Evolutionary conservation across 2,329 filamentous ascomycete species (phyloP).

Genomic region (Neofusicoccum parvum): DNA sequence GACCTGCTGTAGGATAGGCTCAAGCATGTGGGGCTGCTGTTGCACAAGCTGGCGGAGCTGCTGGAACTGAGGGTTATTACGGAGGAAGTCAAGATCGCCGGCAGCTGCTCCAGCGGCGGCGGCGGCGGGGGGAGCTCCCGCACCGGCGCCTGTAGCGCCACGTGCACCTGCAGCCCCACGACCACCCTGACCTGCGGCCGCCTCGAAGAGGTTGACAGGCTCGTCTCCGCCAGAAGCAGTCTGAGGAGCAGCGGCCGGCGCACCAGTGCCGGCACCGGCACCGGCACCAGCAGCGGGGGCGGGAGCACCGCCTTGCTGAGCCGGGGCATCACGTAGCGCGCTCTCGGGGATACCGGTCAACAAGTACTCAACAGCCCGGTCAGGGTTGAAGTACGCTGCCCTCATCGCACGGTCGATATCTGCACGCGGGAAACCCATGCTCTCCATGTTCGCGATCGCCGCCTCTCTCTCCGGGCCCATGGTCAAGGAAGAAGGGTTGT

Average conservation of each 20-base stretch:
- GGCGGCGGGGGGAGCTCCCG: slow-evolving; percentile 40
- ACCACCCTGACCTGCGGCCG: slow-evolving; percentile 67
- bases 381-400: slow-evolving; percentile 94
- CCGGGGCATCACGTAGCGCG: slow-evolving; percentile 58
- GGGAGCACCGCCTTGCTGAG: slow-evolving; percentile 35
- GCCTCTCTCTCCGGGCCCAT: slow-evolving; percentile 81
- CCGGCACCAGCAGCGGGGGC: slow-evolving; percentile 45
- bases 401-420: slow-evolving; percentile 94
- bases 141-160: slow-evolving; percentile 54
- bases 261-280: slow-evolving; percentile 42
- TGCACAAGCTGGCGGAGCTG: slow-evolving; percentile 96
- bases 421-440: slow-evolving; percentile 88
- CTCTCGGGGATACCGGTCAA: slow-evolving; percentile 89
- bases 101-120: slow-evolving; percentile 56
- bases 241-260: slow-evolving; percentile 38
- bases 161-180: slow-evolving; percentile 51
- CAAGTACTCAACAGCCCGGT: slow-evolving; percentile 95
- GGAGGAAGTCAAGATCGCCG: slow-evolving; percentile 87
- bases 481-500: slow-evolving; percentile 78
- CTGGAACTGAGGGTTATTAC: slow-evolving; percentile 96
- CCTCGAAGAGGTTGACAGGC: slow-evolving; percentile 86
- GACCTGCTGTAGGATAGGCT: slow-evolving; percentile 95
- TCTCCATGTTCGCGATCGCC: slow-evolving; percentile 90
- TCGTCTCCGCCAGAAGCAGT: slow-evolving; percentile 52
- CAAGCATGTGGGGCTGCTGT: slow-evolving; percentile 96